Evolutionary conservation across 1,139 yeast species (phyloP).

Genomic region (Debaryomyces singareniensis): DNA sequence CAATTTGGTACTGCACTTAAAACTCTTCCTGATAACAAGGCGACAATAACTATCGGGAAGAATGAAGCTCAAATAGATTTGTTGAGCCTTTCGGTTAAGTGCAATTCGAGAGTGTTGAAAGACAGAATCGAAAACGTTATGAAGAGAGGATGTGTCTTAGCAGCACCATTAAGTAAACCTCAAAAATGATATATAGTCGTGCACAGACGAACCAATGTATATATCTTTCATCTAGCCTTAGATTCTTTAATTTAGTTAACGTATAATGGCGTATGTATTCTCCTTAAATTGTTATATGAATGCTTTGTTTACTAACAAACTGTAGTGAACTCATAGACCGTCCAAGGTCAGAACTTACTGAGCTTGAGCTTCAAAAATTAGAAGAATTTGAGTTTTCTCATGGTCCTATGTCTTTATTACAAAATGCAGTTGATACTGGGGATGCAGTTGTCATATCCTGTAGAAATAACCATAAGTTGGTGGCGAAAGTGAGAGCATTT

Average conservation of each 20-base stretch:
- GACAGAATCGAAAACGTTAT: slow-evolving; percentile 81
- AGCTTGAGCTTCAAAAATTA: slow-evolving; percentile 68
- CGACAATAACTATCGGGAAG: slow-evolving; percentile 63
- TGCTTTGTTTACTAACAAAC: slow-evolving; percentile 10
- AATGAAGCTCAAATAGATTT: slow-evolving; percentile 67
- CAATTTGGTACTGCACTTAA: slow-evolving; percentile 82
- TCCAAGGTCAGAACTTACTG: slow-evolving; percentile 75
- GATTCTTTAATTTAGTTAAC: neutral
- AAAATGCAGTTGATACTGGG: slow-evolving; percentile 68
- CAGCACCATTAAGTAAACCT: slow-evolving; percentile 62
- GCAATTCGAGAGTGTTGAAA: slow-evolving; percentile 68
- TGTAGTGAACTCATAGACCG: slow-evolving; percentile 58
- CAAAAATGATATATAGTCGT: slow-evolving; percentile 11
- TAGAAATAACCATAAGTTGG: slow-evolving; percentile 85
- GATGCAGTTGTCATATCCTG: slow-evolving; percentile 82
- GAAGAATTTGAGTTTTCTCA: slow-evolving; percentile 88
- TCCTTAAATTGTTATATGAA: neutral
- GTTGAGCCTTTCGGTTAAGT: slow-evolving; percentile 58
- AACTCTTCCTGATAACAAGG: slow-evolving; percentile 30
- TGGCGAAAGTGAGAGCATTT: slow-evolving; percentile 88
- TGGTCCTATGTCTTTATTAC: slow-evolving; percentile 87
- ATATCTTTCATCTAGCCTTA: neutral
- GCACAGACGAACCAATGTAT: neutral
- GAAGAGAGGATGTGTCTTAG: slow-evolving; percentile 69
- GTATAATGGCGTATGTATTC: slow-evolving; percentile 8